These are phyloP conservation scores for Nakazawaea ernobii DNA, from an alignment of 805 yeast species.

Conservation along the genomic window DNA sequence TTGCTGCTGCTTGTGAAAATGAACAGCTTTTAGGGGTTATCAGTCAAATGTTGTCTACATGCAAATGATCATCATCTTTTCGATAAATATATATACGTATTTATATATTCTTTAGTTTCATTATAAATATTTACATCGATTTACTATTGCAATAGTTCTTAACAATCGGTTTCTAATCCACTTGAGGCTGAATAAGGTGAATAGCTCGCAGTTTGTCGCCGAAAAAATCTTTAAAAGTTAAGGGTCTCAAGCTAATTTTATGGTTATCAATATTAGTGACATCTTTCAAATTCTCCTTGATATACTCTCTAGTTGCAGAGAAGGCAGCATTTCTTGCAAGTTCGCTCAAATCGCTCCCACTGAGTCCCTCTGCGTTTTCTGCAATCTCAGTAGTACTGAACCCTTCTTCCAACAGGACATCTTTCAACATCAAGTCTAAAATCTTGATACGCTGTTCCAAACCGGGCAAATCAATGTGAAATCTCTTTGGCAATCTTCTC, in stretches of 20 bases:
- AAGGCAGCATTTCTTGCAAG: conserved; percentile 91
- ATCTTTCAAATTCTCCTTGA: conserved; percentile 46
- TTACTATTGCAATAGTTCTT: too few relatives aligned
- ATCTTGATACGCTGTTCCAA: conserved; percentile 64
- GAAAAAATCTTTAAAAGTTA: conserved; percentile 55
- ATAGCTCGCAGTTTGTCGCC: neutral
- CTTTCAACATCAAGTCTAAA: conserved; percentile 59
- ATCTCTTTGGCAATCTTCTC: conserved; percentile 88
- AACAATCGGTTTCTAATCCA: too few relatives aligned
- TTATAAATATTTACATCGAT: too few relatives aligned
- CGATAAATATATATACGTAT: neutral
- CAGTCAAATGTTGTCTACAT: conserved; percentile 84
- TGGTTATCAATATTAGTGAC: conserved; percentile 30
- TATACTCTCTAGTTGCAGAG: conserved; percentile 81
- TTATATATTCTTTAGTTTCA: too few relatives aligned
- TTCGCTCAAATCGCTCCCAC: conserved; percentile 91
- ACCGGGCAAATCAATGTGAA: conserved; percentile 71
- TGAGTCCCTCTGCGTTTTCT: conserved; percentile 59
- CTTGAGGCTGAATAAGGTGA: neutral
- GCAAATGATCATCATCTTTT: conserved; percentile 33
- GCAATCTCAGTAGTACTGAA: conserved; percentile 63
- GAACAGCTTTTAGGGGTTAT: conserved; percentile 88
- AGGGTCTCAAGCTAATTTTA: conserved; percentile 50
- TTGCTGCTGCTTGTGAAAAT: conserved; percentile 97
- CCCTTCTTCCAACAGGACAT: conserved; percentile 51